phyloP scores from a whole-genome alignment of 83 land plant genomes.

The Diphasiastrum complanatum region DNA sequence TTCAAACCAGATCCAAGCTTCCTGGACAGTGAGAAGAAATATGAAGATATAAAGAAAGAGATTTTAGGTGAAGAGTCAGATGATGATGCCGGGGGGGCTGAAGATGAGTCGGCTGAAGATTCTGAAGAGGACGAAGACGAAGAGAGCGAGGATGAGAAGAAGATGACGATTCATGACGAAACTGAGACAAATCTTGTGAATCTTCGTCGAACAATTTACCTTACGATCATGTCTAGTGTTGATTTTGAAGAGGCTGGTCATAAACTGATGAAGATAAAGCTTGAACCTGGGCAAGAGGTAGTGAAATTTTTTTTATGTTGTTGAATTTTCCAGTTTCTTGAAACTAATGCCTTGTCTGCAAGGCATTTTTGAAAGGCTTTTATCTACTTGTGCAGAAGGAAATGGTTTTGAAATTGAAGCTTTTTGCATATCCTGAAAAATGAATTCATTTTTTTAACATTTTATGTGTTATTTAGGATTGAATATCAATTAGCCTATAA shows the following conservation, averaged over 20 bases:
- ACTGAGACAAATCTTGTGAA: constrained; percentile 90
- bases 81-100: constrained; percentile 47
- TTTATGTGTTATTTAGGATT: too few relatives aligned
- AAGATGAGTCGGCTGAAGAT: constrained; percentile 47
- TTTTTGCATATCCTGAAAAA: too few relatives aligned
- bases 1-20: constrained; percentile 71
- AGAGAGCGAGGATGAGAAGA: constrained; percentile 51
- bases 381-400: too few relatives aligned
- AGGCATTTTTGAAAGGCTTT: too few relatives aligned
- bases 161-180: constrained; percentile 67
- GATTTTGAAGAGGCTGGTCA: constrained; percentile 98
- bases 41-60: constrained; percentile 60
- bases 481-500: too few relatives aligned
- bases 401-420: too few relatives aligned
- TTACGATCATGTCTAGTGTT: constrained; percentile 93
- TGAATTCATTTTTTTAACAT: too few relatives aligned
- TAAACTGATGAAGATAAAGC: constrained; percentile 79
- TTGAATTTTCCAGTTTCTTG: neutral
- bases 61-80: constrained; percentile 73
- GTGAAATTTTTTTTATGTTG: neutral
- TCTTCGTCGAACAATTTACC: constrained; percentile 79
- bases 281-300: constrained; percentile 95
- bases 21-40: constrained; percentile 64
- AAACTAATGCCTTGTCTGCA: neutral
- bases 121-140: constrained; percentile 59